Base-by-base conservation (phyloP, 352 stramenopile species). In the Phytophthora macrochlamydospora region DNA sequence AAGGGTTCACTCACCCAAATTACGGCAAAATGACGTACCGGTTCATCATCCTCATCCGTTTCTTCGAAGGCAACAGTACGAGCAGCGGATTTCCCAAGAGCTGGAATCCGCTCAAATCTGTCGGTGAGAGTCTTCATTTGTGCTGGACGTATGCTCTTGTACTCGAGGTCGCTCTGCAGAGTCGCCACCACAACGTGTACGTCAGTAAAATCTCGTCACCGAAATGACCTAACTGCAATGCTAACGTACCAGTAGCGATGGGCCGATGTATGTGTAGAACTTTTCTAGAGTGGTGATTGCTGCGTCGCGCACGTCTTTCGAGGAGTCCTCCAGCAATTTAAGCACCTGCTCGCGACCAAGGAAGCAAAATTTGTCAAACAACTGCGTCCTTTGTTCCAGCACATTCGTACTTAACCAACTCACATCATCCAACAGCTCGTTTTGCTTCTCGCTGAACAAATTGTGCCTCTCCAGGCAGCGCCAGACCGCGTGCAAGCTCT, bases 271-370 rank as follows among this genome's bases (percentile, higher is more conserved):
- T 6, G 73, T 62, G 69, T 94, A 95, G 56, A 95, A 87, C 30
- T 83, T 83, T 51, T 89, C 82, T n/a, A 95, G 59, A 4, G 83
- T 75, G 12, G 67, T 71, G 44, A 95, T 83, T 5, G 81, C 81
- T 2, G 86, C 68, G n/a, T 93, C 71, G 13, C 88, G 86, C 56
- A 95, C 88, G 75, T 95, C 85, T 56, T 95, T 95, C 0, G 86
- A 78, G 32, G 88, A 92, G 59, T 95, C 88, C 67, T 94, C 85
- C 0, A 95, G 65, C 7, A 93, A 53, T 28, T 76, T 75, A 28
- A 95, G 59, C 35, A 88, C 78, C 81, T 90, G 24, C 29, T 24
- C 18, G 18, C 18, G 18, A 24, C 18, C 18, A 24, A 24, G 18
- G 18, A 24, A 18, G 28, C 45, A 7, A 11, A 2, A 4, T 33